A percentile compares a stretch with the other conserved stretches of the same genome.
Evolutionary conservation across 2,329 filamentous ascomycete genomes (phyloP).

Genomic region (Fusarium redolens): DNA sequence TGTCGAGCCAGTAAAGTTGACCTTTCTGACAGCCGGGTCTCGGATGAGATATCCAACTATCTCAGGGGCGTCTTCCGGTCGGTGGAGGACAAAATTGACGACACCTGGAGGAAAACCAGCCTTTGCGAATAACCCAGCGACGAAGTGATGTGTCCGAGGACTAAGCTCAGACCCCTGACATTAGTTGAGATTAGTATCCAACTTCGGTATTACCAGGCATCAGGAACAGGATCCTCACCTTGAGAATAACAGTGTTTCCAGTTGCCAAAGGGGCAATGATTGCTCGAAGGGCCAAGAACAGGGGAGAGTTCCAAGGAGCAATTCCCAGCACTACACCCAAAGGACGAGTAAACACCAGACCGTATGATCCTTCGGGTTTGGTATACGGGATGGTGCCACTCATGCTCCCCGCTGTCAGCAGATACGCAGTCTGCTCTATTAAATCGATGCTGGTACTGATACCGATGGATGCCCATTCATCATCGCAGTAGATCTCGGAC

Average conservation of each 20-base stretch:
- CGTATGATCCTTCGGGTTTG: background rate
- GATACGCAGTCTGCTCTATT: background rate
- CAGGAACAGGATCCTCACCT: rapidly evolving
- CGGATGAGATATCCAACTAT: background rate
- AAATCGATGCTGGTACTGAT: background rate
- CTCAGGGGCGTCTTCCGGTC: background rate
- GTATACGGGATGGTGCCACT: background rate
- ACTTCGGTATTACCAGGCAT: too few species aligned
- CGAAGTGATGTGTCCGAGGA: background rate
- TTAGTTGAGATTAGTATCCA: background rate
- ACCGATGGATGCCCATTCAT: background rate
- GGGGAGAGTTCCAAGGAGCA: background rate
- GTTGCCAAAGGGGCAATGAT: background rate
- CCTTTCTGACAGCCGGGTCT: background rate
- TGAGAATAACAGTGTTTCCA: background rate
- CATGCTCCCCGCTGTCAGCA: background rate
- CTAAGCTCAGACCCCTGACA: background rate
- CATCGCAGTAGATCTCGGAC: background rate
- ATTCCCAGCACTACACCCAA: background rate
- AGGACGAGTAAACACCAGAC: background rate
- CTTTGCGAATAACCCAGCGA: background rate
- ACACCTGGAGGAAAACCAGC: background rate
- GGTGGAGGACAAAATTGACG: background rate
- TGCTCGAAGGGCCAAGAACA: background rate
- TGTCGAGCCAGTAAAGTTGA: background rate